Evolutionary conservation across 179 eudicot species (phyloP), one percentile per base, ranked within the genome.

Genomic region (Silene vulgaris): DNA sequence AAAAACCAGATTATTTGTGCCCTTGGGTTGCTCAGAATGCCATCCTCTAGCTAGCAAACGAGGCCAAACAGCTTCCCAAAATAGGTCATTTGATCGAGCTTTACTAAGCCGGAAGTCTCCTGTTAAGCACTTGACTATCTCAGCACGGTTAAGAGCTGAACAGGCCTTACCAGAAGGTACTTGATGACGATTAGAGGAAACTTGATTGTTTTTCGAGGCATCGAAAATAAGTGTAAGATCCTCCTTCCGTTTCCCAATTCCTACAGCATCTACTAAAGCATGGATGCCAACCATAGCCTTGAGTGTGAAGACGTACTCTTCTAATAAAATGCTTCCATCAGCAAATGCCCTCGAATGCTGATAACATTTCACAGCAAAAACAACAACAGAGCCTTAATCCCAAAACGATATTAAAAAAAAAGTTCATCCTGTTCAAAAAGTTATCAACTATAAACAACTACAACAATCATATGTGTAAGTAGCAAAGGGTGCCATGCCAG

Each of bases 51-150:
- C 97, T 59, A 92, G 81, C 79, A 92, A 81, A 45, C 97, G 93
- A 9, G 97, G 97, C 97, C 97, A 92, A 52, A 92, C 91, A 20
- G 96, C 97, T 82, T 89, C 96, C 97, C 97, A 92, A 73, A 92
- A 92, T 37, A 92, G 77, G 76, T 92, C 97, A 71, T 85, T 89
- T 35, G 93, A 89, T 54, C 90, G 80, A 48, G 93, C 88, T 87
- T 91, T 91, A 86, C 96, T 90, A 30, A 91, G 84, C 40, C 97
- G 83, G 71, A 83, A 84, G 75, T 88, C 91, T 28, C 96, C 96
- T 2, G 87, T 90, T 29, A 92, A 81, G 67, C 81, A 85, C 78
- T 87, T 86, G 70, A 89, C 77, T 74, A 92, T 88, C 78, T 92
- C 96, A 61, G 78, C 68, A 32, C 84, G 70, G 30, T 89, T 79